Base-by-base conservation (phyloP, 306 rosid species). In the Elaeagnus macrophylla region DNA sequence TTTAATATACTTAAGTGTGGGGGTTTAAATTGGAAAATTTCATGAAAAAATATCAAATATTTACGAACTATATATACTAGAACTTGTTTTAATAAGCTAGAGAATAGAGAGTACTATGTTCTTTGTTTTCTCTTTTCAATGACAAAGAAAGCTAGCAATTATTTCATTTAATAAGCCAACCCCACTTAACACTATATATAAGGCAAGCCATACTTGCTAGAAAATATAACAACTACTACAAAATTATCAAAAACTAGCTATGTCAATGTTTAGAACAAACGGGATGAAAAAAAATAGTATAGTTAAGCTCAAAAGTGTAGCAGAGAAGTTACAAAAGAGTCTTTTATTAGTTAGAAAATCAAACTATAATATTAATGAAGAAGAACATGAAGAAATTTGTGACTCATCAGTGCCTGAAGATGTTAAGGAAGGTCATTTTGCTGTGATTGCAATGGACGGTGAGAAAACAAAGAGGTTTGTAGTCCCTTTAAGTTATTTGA, bases 391-490 rank as follows among this genome's bases (percentile, higher is more conserved):
- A n/a, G 68, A 37, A 12, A 50, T 32, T 10, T 59, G 38, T 12
- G 66, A 72, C 9, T 46, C 72, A 5, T 19, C 10, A 16, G 94
- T 86, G 43, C 95, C 85, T 0, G 67, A 79, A 39, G 97, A 90
- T 19, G 86, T 86, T 25, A 86, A 86, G 53, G 85, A 81, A 72
- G 95, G 97, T 8, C 97, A 91, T 54, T 86, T 91, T 19, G 89
- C 89, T 0, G 96, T 86, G 75, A 72, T 80, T 16, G 94, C 93
- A 0, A 78, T 53, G 48, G 70, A 73, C 10, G 72, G 83, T 20
- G 76, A 75, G 3, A 72, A 69, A 43, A 64, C 78, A 6, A 82
- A 71, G 74, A 84, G 94, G 60, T 81, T 84, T 6, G 84, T 82
- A 47, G 73, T 84, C 37, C 86, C 96, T 16, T 62, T 91, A 40